These are phyloP conservation scores for Cyphellophora europaea DNA, from an alignment of 2,329 filamentous ascomycete genomes.

Conservation along the genomic window DNA sequence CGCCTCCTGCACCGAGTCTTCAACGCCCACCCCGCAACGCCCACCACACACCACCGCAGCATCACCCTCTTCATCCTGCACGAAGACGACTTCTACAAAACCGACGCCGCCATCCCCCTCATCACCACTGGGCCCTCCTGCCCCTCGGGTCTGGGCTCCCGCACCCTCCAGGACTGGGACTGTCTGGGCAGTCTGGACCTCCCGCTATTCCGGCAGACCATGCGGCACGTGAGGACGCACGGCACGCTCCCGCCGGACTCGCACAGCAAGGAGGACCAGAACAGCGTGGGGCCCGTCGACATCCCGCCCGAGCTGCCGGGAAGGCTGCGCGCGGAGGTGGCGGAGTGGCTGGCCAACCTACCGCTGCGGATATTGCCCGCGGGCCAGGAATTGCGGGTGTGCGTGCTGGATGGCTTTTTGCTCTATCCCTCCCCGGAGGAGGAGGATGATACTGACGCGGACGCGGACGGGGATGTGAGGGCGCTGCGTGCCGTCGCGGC, in stretches of 20 bases:
- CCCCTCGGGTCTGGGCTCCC: slow-evolving; percentile 9
- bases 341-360: slow-evolving; percentile 15
- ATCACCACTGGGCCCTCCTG: slow-evolving; percentile 37
- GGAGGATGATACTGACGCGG: too few species aligned
- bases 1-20: slow-evolving; percentile 77
- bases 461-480: not conserved
- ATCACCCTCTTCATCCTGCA: slow-evolving; percentile 63
- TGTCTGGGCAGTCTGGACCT: slow-evolving; percentile 72
- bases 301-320: slow-evolving; percentile 21
- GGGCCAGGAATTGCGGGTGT: slow-evolving; percentile 36
- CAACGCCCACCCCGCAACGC: slow-evolving; percentile 28
- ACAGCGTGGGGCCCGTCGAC: slow-evolving; percentile 38
- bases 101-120: slow-evolving; percentile 51
- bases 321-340: slow-evolving; percentile 14
- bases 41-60: slow-evolving; percentile 16
- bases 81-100: slow-evolving; percentile 89
- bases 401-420: slow-evolving; percentile 80
- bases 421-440: slow-evolving; percentile 54
- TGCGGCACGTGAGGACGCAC: slow-evolving; percentile 60
- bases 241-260: slow-evolving; percentile 43
- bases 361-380: not conserved
- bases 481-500: slow-evolving; percentile 16
- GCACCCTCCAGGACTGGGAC: slow-evolving; percentile 78
- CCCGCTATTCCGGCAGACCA: slow-evolving; percentile 53
- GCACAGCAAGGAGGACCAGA: slow-evolving; percentile 50